These are phyloP conservation scores for Boletus rubescentipes DNA, from an alignment of 768 basidiomycete genomes.

Conservation along the genomic window DNA sequence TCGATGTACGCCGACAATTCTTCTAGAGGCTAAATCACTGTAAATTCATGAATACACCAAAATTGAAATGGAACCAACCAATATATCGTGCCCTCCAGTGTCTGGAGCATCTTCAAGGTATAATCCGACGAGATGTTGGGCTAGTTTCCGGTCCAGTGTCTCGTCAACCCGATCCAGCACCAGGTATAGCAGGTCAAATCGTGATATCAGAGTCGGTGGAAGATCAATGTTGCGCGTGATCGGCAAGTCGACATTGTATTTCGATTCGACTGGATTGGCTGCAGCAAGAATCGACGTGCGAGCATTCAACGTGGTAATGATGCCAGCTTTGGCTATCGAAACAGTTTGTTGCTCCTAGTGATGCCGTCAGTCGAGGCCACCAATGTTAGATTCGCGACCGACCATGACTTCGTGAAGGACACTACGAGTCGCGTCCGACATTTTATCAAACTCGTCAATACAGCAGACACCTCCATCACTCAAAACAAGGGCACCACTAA, in stretches of 20 bases:
- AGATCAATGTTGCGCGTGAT: constrained; percentile 96
- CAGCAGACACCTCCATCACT: constrained; percentile 98
- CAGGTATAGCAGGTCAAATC: constrained; percentile 95
- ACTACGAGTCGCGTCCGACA: constrained; percentile 96
- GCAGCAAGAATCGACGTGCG: constrained; percentile 98
- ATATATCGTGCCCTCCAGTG: constrained; percentile 58
- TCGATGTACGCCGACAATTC: constrained; percentile 94
- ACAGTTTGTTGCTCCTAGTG: constrained; percentile 99
- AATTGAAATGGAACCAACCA: constrained; percentile 51
- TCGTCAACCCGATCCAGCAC: constrained; percentile 96
- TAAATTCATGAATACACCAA: constrained; percentile 5
- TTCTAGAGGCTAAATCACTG: constrained; percentile 66
- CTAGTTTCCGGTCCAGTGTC: constrained; percentile 76
- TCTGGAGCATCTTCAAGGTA: constrained; percentile 89
- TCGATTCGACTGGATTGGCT: constrained; percentile 95
- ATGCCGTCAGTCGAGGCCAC: background rate
- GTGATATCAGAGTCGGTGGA: constrained; percentile 95
- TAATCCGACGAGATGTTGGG: constrained; percentile 88
- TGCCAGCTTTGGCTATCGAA: constrained; percentile 98
- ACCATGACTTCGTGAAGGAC: constrained; percentile 99
- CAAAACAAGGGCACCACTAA: constrained; percentile 87
- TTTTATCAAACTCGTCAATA: constrained; percentile 99
- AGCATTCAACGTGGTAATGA: constrained; percentile 97
- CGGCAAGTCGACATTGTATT: constrained; percentile 89
- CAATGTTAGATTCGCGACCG: constrained; percentile 15